Percentiles rank a stretch among this genome's conserved stretches.
These are phyloP conservation scores for Aspergillus novoparasiticus DNA, from an alignment of 2,329 filamentous ascomycete genomes.

Conservation along the genomic window DNA sequence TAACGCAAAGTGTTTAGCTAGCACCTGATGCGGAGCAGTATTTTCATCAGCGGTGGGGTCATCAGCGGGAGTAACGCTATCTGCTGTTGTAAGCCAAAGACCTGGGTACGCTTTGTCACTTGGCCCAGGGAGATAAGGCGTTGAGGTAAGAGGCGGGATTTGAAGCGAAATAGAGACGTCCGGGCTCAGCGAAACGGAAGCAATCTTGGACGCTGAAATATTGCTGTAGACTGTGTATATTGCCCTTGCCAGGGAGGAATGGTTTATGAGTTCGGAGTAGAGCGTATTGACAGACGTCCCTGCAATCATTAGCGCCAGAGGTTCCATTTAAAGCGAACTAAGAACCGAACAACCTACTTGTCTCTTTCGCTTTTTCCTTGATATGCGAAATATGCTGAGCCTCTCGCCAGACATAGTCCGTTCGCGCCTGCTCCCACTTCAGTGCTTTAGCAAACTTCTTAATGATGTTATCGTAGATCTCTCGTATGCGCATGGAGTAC, in stretches of 20 bases:
- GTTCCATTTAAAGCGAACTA: neutral
- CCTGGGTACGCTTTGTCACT: conserved; percentile 71
- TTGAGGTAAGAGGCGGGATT: conserved; percentile 65
- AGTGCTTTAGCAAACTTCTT: conserved; percentile 91
- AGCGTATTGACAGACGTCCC: conserved; percentile 40
- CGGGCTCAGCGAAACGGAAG: conserved; percentile 74
- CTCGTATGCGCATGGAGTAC: conserved; percentile 69
- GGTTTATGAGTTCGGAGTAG: conserved; percentile 52
- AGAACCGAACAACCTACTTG: conserved; percentile 31
- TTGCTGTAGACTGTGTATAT: conserved; percentile 81
- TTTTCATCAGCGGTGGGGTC: conserved; percentile 61
- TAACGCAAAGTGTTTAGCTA: conserved; percentile 85
- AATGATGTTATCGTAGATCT: conserved; percentile 86
- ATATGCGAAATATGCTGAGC: conserved; percentile 78
- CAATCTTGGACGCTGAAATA: conserved; percentile 82
- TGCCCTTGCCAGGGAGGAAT: conserved; percentile 77
- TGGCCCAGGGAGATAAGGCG: conserved; percentile 70
- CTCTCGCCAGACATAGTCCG: conserved; percentile 89
- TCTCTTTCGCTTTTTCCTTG: conserved; percentile 78
- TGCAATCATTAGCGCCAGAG: conserved; percentile 23
- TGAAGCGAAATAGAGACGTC: conserved; percentile 64
- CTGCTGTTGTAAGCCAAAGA: conserved; percentile 85
- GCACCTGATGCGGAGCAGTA: conserved; percentile 52
- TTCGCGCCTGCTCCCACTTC: conserved; percentile 88
- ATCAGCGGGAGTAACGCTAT: conserved; percentile 73